These are phyloP conservation scores for Lyophyllum atratum DNA, from an alignment of 768 basidiomycete species.

Conservation along the genomic window DNA sequence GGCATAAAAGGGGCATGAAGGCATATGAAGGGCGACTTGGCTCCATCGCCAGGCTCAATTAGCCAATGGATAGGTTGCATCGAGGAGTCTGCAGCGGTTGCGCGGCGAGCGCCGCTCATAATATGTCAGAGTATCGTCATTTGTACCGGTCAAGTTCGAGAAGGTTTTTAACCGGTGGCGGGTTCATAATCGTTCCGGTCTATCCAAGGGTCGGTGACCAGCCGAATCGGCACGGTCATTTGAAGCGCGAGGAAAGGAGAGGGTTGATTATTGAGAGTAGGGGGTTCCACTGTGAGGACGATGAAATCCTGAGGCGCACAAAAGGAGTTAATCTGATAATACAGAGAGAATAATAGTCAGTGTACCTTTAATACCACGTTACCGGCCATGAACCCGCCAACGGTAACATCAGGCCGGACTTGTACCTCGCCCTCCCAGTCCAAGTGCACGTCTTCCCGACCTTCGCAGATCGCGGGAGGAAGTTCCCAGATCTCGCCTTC, in stretches of 20 bases:
- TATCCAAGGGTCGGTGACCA: slow-evolving; percentile 59
- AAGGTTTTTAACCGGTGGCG: neutral
- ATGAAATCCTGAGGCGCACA: slow-evolving; percentile 54
- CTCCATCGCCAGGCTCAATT: neutral
- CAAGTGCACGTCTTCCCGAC: slow-evolving; percentile 33
- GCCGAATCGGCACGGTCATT: slow-evolving; percentile 51
- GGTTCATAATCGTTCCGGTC: slow-evolving; percentile 20
- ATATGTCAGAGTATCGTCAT: neutral
- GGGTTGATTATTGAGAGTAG: slow-evolving; percentile 22
- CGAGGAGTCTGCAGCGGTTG: neutral
- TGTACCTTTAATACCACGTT: slow-evolving; percentile 45
- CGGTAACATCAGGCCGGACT: slow-evolving; percentile 35
- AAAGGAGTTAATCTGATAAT: neutral
- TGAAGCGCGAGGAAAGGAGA: slow-evolving; percentile 39
- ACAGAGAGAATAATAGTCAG: neutral
- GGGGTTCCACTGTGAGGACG: slow-evolving; percentile 46
- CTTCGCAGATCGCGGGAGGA: slow-evolving; percentile 32
- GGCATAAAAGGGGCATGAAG: neutral
- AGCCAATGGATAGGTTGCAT: neutral
- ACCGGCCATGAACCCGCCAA: slow-evolving; percentile 48
- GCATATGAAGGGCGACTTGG: neutral
- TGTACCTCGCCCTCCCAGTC: slow-evolving; percentile 65
- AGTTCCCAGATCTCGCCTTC: slow-evolving; percentile 51
- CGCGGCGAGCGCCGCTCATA: neutral
- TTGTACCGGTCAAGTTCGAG: neutral